Evolutionary conservation across 2,329 filamentous ascomycete genomes (phyloP).

Genomic region (Immersiporthe knoxdaviesiana): DNA sequence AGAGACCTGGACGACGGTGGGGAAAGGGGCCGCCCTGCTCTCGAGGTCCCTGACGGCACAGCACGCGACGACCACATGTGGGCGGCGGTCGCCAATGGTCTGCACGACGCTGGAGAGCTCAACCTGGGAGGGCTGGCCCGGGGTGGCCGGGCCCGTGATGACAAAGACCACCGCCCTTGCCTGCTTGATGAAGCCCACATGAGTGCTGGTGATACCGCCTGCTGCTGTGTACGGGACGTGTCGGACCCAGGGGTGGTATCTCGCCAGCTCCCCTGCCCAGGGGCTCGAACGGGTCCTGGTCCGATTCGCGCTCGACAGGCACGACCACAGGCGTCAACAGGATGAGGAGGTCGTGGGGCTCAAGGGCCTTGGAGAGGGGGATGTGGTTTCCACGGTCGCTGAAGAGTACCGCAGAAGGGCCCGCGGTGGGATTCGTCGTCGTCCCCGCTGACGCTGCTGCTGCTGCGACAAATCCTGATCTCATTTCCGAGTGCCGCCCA

Average conservation of each 20-base stretch:
- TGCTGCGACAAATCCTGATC: conserved; percentile 26
- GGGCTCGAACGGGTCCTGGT: conserved; percentile 70
- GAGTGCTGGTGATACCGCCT: conserved; percentile 64
- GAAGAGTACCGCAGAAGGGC: conserved; percentile 36
- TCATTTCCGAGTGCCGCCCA: conserved; percentile 29
- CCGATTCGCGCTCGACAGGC: conserved; percentile 45
- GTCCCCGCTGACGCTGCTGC: conserved; percentile 31
- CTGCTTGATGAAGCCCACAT: conserved; percentile 64
- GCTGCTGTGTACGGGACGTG: conserved; percentile 73
- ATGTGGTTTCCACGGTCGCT: conserved; percentile 52
- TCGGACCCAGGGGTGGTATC: conserved; percentile 62
- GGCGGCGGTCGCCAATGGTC: conserved; percentile 50
- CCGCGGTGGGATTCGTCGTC: conserved; percentile 32
- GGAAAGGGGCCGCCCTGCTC: conserved; percentile 47
- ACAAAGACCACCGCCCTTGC: conserved; percentile 66
- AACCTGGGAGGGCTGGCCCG: conserved; percentile 55
- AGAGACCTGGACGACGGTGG: conserved; percentile 55
- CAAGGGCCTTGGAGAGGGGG: conserved; percentile 50
- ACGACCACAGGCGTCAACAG: conserved; percentile 62
- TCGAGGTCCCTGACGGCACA: conserved; percentile 47
- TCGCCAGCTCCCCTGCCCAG: conserved; percentile 67
- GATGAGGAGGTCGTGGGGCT: conserved; percentile 59
- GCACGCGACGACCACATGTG: conserved; percentile 57
- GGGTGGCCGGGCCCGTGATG: conserved; percentile 52
- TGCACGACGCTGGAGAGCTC: conserved; percentile 52